Conservation (phyloP, 208 protist genomes). For the Trypanosoma avium region DNA sequence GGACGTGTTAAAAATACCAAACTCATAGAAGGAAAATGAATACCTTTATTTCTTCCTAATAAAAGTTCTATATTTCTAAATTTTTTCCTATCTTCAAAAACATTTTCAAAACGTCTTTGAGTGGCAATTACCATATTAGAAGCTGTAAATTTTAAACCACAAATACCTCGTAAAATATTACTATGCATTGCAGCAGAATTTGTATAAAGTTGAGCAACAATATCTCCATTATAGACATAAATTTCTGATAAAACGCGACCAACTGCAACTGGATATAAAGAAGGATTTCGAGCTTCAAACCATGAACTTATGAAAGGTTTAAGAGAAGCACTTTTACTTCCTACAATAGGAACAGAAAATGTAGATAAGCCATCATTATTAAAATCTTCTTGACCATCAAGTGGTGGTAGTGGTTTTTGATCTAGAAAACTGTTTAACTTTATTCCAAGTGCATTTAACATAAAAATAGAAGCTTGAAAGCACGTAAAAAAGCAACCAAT, state of each 20-base stretch:
- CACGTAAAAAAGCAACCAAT: constrained; percentile 91
- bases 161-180: constrained; percentile 82
- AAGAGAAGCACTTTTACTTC: constrained; percentile 40
- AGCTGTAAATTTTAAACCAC: constrained; percentile 53
- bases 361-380: constrained; percentile 34
- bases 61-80: constrained; percentile 74
- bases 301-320: constrained; percentile 70
- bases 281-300: constrained; percentile 62
- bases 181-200: constrained; percentile 93
- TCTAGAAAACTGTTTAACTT: constrained; percentile 50
- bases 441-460: constrained; percentile 71
- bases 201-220: constrained; percentile 90
- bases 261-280: constrained; percentile 48
- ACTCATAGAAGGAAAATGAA: constrained; percentile 77
- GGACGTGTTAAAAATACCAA: constrained; percentile 60
- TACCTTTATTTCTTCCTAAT: constrained; percentile 63
- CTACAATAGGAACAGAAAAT: constrained; percentile 38
- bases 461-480: constrained; percentile 76
- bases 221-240: constrained; percentile 89
- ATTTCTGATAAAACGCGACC: constrained; percentile 63
- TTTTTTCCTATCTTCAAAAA: constrained; percentile 85
- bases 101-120: constrained; percentile 80
- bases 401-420: constrained; percentile 42
- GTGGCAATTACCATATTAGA: constrained; percentile 87
- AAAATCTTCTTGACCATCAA: constrained; percentile 47